Base-by-base conservation (phyloP, 371 early-diverging fungal genomes). In the Parasitella parasitica region DNA sequence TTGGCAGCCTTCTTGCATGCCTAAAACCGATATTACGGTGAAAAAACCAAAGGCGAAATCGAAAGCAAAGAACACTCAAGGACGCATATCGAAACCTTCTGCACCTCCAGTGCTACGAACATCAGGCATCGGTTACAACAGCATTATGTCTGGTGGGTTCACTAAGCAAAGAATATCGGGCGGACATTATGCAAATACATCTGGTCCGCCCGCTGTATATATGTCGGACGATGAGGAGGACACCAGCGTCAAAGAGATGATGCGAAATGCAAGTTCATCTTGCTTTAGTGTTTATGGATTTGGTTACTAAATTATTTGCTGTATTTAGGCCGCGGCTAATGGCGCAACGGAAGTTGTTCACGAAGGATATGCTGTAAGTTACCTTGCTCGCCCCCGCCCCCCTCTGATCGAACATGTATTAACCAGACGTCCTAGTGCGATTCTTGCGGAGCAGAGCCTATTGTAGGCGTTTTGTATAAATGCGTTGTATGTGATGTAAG, bases 221-320 rank as follows among this genome's bases (percentile, higher is more conserved):
- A 88, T 88, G 88, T 78, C 83, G 6, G 88, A 88, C 27, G 82
- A 82, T 56, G 79, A 79, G 48, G 80, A 78, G 35, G 85, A 85
- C 54, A 68, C 64, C 12, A 72, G 63, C 46, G 72, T 87, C 2
- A 81, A 81, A 37, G 77, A 84, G 51, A 77, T 80, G 72, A 83
- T 87, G 74, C 64, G 76, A 3, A 59, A 66, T 36, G 57, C 51
- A 63, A 41, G 6, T 41, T 1, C 8, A 7, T 2, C 18, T 18
- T 20, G 8, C 6, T 20, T 41, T 18, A 18, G 16, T n/a, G 6
- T 3, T 16, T 18, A 32, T 32, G 0, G 32, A 32, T 8, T 32
- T 4, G 11, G 32, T 41, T 41, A 18, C 18, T 41, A 16, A 41
- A 7, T 6, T 4, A 8, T 18, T 12, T 39, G n/a, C n/a, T n/a